Evolutionary conservation across 345 rosid genomes (phyloP), one percentile per base, ranked within the genome.

Genomic region (Camelina sativa): DNA sequence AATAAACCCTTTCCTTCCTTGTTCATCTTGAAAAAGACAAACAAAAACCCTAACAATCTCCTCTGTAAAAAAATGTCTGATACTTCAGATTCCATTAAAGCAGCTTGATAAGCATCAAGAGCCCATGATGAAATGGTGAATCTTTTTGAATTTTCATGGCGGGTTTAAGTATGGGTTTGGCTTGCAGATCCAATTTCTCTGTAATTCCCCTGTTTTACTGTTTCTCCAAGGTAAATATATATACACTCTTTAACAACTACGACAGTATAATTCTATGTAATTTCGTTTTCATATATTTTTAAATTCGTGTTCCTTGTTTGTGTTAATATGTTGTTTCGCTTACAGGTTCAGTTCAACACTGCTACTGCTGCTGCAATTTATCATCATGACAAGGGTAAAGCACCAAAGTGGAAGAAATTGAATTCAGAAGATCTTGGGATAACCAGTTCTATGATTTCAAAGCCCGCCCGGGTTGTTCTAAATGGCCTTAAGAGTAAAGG

Each of bases 401-500:
- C 41, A 50, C 52, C 72, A 23, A 71, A 72, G 19, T 85, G 88
- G 87, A 85, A 77, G 84, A 83, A 77, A 50, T 28, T 83, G 67
- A 79, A 84, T 51, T 76, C 84, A 30, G 40, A 82, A 34, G 86
- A 87, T 6, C 80, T 85, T 67, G 87, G 86, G 47, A 84, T 87
- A 67, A 75, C 78, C 20, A 73, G 60, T 73, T 76, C 84, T 9
- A 77, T 63, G 79, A 79, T 87, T 72, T 50, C 81, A 34, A 76
- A 53, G 46, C 81, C 89, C 3, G 71, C 85, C 0, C 72, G 64
- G 34, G 63, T 76, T 64, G 89, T 87, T 67, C 85, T 84, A 48
- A 82, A 82, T 79, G 85, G 82, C 20, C 88, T 85, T 37, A 85
- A 71, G 79, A 80, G 50, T 44, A 82, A 81, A 81, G 88, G 91